A percentile compares a stretch with the other conserved stretches of the same genome.
phyloP scores from a whole-genome alignment of 306 rosid genomes.

The Lathyrus aphaca region DNA sequence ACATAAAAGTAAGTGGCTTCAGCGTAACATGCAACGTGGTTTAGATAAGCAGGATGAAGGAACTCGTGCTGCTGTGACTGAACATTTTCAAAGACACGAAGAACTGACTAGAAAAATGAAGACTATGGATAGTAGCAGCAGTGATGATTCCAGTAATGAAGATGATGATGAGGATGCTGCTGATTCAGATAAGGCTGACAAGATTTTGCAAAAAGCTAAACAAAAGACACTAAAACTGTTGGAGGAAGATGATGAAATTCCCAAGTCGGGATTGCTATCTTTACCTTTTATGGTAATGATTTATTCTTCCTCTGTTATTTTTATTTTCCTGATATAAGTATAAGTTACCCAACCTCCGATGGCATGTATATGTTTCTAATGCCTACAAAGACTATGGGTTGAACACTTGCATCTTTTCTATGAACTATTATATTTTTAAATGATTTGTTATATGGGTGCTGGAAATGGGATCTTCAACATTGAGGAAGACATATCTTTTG shows the following conservation, averaged over 20 bases:
- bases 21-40: slow-evolving; percentile 74
- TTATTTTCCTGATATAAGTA: slow-evolving; percentile 13
- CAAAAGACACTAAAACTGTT: slow-evolving; percentile 65
- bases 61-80: slow-evolving; percentile 83
- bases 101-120: slow-evolving; percentile 81
- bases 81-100: slow-evolving; percentile 67
- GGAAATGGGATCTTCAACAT: neutral
- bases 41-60: slow-evolving; percentile 82
- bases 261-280: slow-evolving; percentile 76
- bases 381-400: slow-evolving; percentile 10
- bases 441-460: slow-evolving; percentile 14
- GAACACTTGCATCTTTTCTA: neutral
- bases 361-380: slow-evolving; percentile 22
- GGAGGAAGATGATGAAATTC: slow-evolving; percentile 73
- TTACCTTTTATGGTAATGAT: slow-evolving; percentile 86
- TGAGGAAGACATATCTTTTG: neutral
- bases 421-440: neutral
- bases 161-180: slow-evolving; percentile 54
- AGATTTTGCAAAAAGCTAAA: slow-evolving; percentile 70
- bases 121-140: slow-evolving; percentile 70
- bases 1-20: slow-evolving; percentile 63
- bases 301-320: slow-evolving; percentile 31
- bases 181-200: slow-evolving; percentile 60
- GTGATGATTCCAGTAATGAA: slow-evolving; percentile 69
- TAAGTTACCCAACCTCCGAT: slow-evolving; percentile 4